Evolutionary conservation across 2,329 filamentous ascomycete genomes (phyloP).

Genomic region (Aspergillus sp.): DNA sequence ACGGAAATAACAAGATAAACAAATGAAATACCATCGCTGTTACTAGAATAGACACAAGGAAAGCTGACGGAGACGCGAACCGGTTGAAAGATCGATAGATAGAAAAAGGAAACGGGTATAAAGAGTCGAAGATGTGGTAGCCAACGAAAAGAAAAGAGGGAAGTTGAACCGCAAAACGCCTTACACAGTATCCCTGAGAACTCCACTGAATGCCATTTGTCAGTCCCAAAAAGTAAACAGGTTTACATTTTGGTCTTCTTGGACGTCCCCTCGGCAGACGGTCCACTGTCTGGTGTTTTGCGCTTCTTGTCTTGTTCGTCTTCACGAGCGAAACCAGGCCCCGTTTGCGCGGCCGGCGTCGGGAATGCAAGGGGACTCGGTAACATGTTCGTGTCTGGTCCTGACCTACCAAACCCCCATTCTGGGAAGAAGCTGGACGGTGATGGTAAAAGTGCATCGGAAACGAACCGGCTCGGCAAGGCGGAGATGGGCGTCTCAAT

Average conservation of each 20-base stretch:
- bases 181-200: constrained; percentile 1
- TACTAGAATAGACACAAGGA: no score
- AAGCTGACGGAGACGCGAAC: no score
- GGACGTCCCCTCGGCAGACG: constrained; percentile 22
- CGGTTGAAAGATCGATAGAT: no score
- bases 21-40: no score
- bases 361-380: constrained; percentile 90
- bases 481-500: constrained; percentile 83
- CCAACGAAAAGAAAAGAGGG: background rate
- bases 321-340: constrained; percentile 34
- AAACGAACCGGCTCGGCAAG: constrained; percentile 82
- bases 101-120: no score
- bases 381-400: constrained; percentile 69
- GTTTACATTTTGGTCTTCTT: constrained; percentile 35
- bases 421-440: constrained; percentile 89
- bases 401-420: constrained; percentile 64
- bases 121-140: no score
- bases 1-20: no score
- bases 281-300: constrained; percentile 35
- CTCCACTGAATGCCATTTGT: background rate
- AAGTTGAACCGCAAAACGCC: background rate
- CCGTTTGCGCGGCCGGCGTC: constrained; percentile 54
- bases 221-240: background rate
- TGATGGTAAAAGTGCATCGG: constrained; percentile 77
- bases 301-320: constrained; percentile 39